Evolutionary conservation across 1,139 yeast genomes (phyloP).

Genomic region (Hansenula anomala): DNA sequence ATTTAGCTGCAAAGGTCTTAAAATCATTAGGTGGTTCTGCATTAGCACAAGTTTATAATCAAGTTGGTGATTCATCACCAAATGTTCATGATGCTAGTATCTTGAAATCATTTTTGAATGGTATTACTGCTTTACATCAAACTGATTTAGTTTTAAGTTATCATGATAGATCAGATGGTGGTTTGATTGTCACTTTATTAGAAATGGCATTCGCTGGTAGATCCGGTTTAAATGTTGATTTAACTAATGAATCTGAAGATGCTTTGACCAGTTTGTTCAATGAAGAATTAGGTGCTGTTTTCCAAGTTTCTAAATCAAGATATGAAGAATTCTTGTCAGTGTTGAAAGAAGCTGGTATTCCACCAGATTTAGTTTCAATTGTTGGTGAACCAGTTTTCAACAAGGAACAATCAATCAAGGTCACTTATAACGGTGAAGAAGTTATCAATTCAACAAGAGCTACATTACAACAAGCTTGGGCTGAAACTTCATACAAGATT

Average conservation of each 20-base stretch:
- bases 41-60: conserved; percentile 86
- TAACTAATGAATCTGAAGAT: conserved; percentile 29
- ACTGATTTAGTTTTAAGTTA: conserved; percentile 70
- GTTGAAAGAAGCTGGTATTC: conserved; percentile 54
- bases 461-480: conserved; percentile 78
- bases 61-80: conserved; percentile 81
- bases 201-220: conserved; percentile 99
- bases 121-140: conserved; percentile 69
- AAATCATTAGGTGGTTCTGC: conserved; percentile 90
- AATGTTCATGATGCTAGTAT: conserved; percentile 65
- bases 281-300: conserved; percentile 95
- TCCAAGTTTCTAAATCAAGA: conserved; percentile 67
- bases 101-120: conserved; percentile 64
- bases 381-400: conserved; percentile 64
- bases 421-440: conserved; percentile 41
- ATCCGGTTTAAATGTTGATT: conserved; percentile 59
- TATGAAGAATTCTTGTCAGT: conserved; percentile 49
- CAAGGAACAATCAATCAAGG: conserved; percentile 47
- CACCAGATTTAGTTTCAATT: conserved; percentile 47
- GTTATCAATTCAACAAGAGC: conserved; percentile 59
- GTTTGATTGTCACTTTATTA: conserved; percentile 73
- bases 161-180: conserved; percentile 98
- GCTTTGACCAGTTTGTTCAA: conserved; percentile 62
- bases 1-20: conserved; percentile 55
- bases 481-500: conserved; percentile 82